phyloP scores from a whole-genome alignment of 768 basidiomycete genomes.

The Lanmaoa rubissima region DNA sequence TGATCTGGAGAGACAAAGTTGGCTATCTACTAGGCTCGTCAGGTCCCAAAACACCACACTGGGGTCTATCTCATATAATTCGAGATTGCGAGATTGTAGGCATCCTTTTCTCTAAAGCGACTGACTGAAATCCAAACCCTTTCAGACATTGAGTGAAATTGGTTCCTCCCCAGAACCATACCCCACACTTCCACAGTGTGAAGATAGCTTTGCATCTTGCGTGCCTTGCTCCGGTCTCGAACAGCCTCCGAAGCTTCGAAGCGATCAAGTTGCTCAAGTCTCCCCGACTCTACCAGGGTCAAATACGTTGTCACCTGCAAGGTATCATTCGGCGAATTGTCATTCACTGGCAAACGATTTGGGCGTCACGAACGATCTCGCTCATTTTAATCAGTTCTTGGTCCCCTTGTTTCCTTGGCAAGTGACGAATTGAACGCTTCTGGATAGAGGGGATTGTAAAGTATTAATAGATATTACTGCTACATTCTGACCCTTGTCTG shows the following conservation, averaged over 20 bases:
- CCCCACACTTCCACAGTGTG: neutral
- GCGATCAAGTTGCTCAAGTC: neutral
- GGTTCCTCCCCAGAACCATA: conserved; percentile 12
- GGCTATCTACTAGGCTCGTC: conserved; percentile 22
- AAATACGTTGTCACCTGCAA: neutral
- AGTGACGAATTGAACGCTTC: neutral
- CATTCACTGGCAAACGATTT: neutral
- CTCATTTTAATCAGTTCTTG: conserved; percentile 1
- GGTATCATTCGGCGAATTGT: neutral
- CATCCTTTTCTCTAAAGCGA: neutral
- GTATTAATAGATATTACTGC: neutral
- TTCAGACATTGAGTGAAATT: conserved; percentile 28
- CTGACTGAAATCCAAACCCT: conserved; percentile 1
- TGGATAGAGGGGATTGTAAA: neutral
- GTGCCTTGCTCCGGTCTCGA: neutral
- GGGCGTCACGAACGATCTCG: neutral
- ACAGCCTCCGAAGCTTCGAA: neutral
- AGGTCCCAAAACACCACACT: conserved; percentile 19
- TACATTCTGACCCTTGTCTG: neutral
- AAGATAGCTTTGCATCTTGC: neutral
- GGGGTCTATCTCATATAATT: conserved; percentile 20
- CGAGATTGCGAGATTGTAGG: conserved; percentile 32
- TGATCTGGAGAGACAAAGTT: conserved; percentile 1
- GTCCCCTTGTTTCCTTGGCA: neutral
- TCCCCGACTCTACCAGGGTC: neutral